Base-by-base conservation (phyloP, 192 early-diverging fungal species). In the Rhizoclosmatium globosum region DNA sequence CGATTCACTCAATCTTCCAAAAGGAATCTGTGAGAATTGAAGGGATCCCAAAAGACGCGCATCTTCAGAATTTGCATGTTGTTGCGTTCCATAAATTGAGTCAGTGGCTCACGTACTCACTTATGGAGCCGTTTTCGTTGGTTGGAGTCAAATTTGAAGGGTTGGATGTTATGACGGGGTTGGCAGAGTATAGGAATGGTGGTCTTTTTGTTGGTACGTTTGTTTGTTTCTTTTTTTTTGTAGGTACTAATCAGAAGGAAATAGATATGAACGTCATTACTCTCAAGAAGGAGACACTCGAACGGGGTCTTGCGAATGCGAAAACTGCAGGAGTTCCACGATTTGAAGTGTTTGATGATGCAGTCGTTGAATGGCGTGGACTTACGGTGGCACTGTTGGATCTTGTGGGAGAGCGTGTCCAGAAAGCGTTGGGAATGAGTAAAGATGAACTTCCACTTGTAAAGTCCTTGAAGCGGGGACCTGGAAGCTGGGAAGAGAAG, bases 61-160 rank as follows among this genome's bases (percentile, higher is more conserved):
- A 53, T 7, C 48, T 57, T 47, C 21, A 72, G 47, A 19, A 42
- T 9, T n/a, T 50, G 9, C 56, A 72, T 50, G 11, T 72, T 38
- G 44, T 72, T 19, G 70, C 70, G 17, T 72, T 72, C 31, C 70
- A 72, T 59, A 98, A 98, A 75, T 88, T 98, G 59, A 95, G 95
- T 4, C 97, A 98, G 81, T 98, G 97, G 97, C 91, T 98, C 50
- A 94, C 95, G 1, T 97, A 96, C 85, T 96, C 95, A 2, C 86
- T 97, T 48, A 88, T 96, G 83, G 97, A 97, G 58, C 89, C 93
- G 3, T 78, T 97, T 17, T 86, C 87, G 59, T 85, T 87, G 31
- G 80, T 78, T 39, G 73, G 73, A 41, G 71, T 90, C 31, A 74
- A 47, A 6, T 84, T 92, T 39, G 78, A 82, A 4, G 92, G 91